These are phyloP conservation scores for Pascua guehoae DNA, from an alignment of 1,284 basidiomycete genomes.

Conservation along the genomic window DNA sequence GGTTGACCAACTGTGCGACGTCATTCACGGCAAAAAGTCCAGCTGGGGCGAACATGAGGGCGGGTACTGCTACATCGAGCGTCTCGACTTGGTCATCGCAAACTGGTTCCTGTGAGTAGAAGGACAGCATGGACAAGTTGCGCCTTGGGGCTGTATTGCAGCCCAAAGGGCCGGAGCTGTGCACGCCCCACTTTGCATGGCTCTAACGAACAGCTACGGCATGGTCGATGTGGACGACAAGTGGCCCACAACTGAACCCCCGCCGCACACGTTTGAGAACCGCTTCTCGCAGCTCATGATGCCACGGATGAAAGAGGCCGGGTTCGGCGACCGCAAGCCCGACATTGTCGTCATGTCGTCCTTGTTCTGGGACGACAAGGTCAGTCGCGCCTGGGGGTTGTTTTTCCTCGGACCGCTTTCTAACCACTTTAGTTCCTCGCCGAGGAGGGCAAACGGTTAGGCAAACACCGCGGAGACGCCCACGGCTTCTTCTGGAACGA, in stretches of 20 bases:
- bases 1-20: slow-evolving; percentile 8
- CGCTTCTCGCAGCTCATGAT: slow-evolving; percentile 18
- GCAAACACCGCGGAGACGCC: slow-evolving; percentile 3
- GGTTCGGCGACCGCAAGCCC: slow-evolving; percentile 7
- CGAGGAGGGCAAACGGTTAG: neutral
- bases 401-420: neutral
- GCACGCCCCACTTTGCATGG: neutral
- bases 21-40: slow-evolving; percentile 2
- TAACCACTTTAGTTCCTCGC: neutral
- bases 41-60: slow-evolving; percentile 19
- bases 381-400: slow-evolving; percentile 9
- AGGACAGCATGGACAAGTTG: neutral
- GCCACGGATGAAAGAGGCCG: slow-evolving; percentile 14
- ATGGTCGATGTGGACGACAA: slow-evolving; percentile 23
- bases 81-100: slow-evolving; percentile 16
- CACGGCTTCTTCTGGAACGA: slow-evolving; percentile 21
- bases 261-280: slow-evolving; percentile 18
- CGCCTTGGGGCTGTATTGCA: neutral
- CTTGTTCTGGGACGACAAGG: slow-evolving; percentile 27
- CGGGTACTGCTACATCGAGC: slow-evolving; percentile 17
- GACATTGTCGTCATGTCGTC: slow-evolving; percentile 16
- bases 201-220: slow-evolving; percentile 14
- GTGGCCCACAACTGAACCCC: slow-evolving; percentile 11
- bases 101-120: slow-evolving; percentile 28
- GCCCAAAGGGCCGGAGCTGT: neutral